These are phyloP conservation scores for Lagenidium giganteum DNA, from an alignment of 352 stramenopile genomes.

Conservation along the genomic window DNA sequence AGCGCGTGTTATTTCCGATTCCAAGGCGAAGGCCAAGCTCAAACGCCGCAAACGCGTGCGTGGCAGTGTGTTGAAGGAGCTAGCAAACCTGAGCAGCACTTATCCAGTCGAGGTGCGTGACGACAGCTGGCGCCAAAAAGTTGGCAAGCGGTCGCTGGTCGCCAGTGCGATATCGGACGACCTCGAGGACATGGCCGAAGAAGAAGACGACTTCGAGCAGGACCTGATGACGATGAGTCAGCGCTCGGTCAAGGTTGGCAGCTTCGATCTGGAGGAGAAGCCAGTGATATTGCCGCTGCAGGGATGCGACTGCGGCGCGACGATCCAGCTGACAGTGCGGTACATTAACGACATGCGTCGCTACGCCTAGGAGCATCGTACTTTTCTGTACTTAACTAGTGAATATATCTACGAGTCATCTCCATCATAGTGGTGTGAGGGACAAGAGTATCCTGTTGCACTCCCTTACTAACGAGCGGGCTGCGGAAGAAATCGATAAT, in stretches of 20 bases:
- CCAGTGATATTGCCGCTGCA: conserved; percentile 38
- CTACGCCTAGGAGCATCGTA: conserved; percentile 29
- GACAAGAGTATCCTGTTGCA: too few species aligned
- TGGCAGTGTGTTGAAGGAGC: conserved; percentile 61
- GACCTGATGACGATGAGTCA: conserved; percentile 48
- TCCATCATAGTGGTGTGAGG: too few species aligned
- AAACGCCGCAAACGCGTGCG: conserved; percentile 67
- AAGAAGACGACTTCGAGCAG: conserved; percentile 54
- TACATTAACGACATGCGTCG: conserved; percentile 79
- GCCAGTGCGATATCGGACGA: conserved; percentile 36
- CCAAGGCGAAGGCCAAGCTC: conserved; percentile 58
- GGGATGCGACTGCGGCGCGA: conserved; percentile 38
- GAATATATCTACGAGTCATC: too few species aligned
- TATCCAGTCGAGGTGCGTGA: conserved; percentile 40
- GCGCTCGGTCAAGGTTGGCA: conserved; percentile 34
- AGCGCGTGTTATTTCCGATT: conserved; percentile 50
- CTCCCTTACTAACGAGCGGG: too few species aligned
- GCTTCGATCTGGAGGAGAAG: conserved; percentile 22
- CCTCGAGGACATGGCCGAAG: conserved; percentile 44
- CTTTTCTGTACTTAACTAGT: too few species aligned
- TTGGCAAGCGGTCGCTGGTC: too few species aligned
- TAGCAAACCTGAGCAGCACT: conserved; percentile 24
- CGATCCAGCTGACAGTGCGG: conserved; percentile 61
- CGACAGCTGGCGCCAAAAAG: conserved; percentile 48
- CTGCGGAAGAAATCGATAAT: too few species aligned